Evolutionary conservation across 257 asterid genomes (phyloP).

Genomic region (Salvia rosmarinus): DNA sequence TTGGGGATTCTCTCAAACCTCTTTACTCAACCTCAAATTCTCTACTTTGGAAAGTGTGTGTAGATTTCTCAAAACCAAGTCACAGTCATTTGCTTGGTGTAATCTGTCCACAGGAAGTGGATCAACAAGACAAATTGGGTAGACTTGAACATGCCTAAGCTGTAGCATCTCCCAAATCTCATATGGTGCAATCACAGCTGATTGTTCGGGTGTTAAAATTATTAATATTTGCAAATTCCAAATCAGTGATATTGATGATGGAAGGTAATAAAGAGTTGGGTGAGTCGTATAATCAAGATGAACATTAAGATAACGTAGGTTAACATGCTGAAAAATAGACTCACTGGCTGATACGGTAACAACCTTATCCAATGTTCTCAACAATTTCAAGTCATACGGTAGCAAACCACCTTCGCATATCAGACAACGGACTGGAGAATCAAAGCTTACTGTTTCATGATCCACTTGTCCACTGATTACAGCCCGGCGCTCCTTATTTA

Average conservation of each 20-base stretch:
- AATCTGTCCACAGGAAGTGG: not conserved
- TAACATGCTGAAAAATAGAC: not conserved
- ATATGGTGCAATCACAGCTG: not conserved
- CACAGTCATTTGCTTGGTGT: not conserved
- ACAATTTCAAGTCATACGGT: not conserved
- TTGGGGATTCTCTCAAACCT: conserved; percentile 19
- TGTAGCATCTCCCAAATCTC: conserved; percentile 33
- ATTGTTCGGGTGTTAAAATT: not conserved
- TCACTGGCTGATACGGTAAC: not conserved
- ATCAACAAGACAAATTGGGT: not conserved
- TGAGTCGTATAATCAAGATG: not conserved
- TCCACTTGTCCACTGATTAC: not conserved
- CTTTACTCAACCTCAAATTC: not conserved
- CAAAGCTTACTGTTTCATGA: not conserved
- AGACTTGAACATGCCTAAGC: not conserved
- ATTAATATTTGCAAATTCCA: not conserved
- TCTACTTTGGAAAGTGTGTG: not conserved
- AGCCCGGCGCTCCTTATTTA: not conserved
- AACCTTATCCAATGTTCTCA: not conserved
- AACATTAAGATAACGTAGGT: not conserved
- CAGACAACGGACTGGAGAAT: not conserved
- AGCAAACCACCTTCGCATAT: not conserved
- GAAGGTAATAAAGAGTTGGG: not conserved
- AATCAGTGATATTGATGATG: not conserved
- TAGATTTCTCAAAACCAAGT: not conserved